Conservation (phyloP, 306 rosid species). For the Gynostemma pentaphyllum region DNA sequence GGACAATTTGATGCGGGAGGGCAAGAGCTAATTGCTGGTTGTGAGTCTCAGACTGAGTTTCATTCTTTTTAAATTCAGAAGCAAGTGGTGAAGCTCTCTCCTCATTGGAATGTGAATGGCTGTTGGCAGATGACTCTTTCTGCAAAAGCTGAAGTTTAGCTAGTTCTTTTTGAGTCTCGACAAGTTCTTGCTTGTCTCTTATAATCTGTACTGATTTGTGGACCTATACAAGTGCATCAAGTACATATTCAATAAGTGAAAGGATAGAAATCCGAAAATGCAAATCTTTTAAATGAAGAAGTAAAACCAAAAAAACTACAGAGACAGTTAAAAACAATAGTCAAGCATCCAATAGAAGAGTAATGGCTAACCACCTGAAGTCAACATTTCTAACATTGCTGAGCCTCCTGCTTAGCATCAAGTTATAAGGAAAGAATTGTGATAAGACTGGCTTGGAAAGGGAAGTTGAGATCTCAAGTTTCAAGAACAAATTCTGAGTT, state of each 20-base stretch:
- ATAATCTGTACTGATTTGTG: constrained; percentile 92
- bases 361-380: neutral
- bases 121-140: constrained; percentile 71
- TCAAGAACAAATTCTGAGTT: neutral
- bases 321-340: neutral
- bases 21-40: constrained; percentile 92
- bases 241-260: neutral
- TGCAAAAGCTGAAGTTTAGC: constrained; percentile 92
- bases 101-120: constrained; percentile 68
- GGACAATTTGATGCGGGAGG: constrained; percentile 61
- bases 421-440: neutral
- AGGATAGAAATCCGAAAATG: neutral
- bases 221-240: constrained; percentile 29
- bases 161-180: constrained; percentile 83
- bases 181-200: constrained; percentile 95
- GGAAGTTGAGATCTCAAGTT: neutral
- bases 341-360: neutral
- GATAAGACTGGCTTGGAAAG: neutral
- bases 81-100: constrained; percentile 55
- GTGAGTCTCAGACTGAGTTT: constrained; percentile 42
- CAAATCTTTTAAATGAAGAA: neutral
- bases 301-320: neutral
- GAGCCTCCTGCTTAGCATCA: neutral
- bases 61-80: constrained; percentile 48
- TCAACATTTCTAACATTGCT: neutral